These are phyloP conservation scores for Pichia sp. DNA, from an alignment of 1,139 yeast species.

Conservation along the genomic window DNA sequence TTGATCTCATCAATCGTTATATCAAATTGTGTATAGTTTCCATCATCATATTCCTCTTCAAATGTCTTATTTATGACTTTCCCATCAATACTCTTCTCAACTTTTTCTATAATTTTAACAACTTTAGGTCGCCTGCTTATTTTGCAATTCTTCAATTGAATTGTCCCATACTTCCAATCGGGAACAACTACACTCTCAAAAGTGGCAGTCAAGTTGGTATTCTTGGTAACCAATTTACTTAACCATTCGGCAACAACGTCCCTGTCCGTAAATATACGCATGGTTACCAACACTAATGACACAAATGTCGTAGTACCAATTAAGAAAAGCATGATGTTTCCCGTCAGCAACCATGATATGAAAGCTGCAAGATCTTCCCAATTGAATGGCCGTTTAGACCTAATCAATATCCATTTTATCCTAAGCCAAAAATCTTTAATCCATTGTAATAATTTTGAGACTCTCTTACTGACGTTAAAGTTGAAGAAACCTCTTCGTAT, in stretches of 20 bases:
- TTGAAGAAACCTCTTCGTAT: no score
- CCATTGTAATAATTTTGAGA: slow-evolving; percentile 3
- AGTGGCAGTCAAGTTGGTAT: slow-evolving; percentile 78
- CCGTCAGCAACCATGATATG: slow-evolving; percentile 84
- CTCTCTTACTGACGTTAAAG: slow-evolving; percentile 2
- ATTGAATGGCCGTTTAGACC: slow-evolving; percentile 62
- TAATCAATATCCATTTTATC: slow-evolving; percentile 62
- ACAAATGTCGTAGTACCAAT: slow-evolving; percentile 88
- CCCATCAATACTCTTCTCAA: slow-evolving; percentile 24
- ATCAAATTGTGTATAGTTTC: slow-evolving; percentile 94
- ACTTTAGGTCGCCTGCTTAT: slow-evolving; percentile 76
- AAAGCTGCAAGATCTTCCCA: slow-evolving; percentile 86
- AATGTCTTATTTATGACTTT: slow-evolving; percentile 8
- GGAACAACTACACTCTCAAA: slow-evolving; percentile 95
- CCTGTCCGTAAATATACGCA: slow-evolving; percentile 85
- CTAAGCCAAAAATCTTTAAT: slow-evolving; percentile 48
- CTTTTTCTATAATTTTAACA: slow-evolving; percentile 49
- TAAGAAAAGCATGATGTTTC: slow-evolving; percentile 70
- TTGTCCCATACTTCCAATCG: slow-evolving; percentile 85
- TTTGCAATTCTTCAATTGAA: slow-evolving; percentile 76
- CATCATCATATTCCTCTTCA: slow-evolving; percentile 51
- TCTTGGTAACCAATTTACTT: slow-evolving; percentile 78
- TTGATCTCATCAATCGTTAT: slow-evolving; percentile 81
- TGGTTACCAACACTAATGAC: slow-evolving; percentile 66
- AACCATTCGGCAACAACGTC: slow-evolving; percentile 76